A percentile compares a stretch with the other conserved stretches of the same genome.
phyloP scores from a whole-genome alignment of 2,329 filamentous ascomycete species.

The Alternaria arborescens region DNA sequence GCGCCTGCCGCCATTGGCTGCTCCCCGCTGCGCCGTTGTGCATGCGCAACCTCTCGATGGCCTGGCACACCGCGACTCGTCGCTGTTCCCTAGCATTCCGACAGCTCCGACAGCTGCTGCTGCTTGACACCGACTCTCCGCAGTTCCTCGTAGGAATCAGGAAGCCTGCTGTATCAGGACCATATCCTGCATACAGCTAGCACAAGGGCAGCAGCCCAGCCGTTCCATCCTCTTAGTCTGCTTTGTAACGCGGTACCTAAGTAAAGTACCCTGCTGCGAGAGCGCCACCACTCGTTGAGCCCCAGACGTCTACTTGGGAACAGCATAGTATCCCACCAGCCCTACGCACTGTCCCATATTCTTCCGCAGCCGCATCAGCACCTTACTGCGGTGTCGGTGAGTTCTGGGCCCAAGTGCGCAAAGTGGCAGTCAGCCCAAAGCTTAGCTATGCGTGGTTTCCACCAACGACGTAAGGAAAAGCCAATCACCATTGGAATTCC shows the following conservation, averaged over 20 bases:
- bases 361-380: slow-evolving; percentile 42
- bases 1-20: slow-evolving; percentile 23
- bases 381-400: slow-evolving; percentile 39
- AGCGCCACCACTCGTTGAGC: slow-evolving; percentile 25
- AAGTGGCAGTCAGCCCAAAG: slow-evolving; percentile 35
- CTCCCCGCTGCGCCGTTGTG: slow-evolving; percentile 27
- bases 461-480: background rate
- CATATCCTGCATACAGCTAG: slow-evolving; percentile 38
- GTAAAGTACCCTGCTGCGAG: slow-evolving; percentile 20
- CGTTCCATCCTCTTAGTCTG: slow-evolving; percentile 23
- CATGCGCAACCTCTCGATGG: slow-evolving; percentile 32
- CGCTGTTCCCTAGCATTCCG: background rate
- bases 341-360: slow-evolving; percentile 40
- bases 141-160: slow-evolving; percentile 16
- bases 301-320: slow-evolving; percentile 13
- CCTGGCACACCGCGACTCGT: background rate
- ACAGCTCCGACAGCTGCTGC: slow-evolving; percentile 5
- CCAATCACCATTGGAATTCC: slow-evolving; percentile 18
- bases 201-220: slow-evolving; percentile 7
- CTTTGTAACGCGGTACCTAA: slow-evolving; percentile 31
- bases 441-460: slow-evolving; percentile 25
- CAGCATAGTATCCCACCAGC: slow-evolving; percentile 33
- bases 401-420: slow-evolving; percentile 22
- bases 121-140: background rate
- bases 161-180: slow-evolving; percentile 30